Evolutionary conservation across 2,329 filamentous ascomycete species (phyloP), one percentile per base, ranked within the genome.

Genomic region (Penicillium psychrosexuale): DNA sequence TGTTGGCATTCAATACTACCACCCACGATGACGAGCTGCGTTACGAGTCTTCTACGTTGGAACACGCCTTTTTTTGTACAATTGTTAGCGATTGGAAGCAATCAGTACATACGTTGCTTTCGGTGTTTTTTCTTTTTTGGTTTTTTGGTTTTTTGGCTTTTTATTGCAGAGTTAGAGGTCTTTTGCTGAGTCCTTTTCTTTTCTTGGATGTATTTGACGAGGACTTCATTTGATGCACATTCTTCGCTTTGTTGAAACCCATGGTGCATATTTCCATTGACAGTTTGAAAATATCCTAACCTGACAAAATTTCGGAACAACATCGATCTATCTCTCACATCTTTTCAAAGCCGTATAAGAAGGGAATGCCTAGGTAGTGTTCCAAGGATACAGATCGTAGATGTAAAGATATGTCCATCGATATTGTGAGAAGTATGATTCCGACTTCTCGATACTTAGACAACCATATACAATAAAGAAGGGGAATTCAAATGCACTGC

Each of bases 401-500:
- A 24, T 24, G 22, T 15, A 22, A 30, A 8, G 34, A 48, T 12
- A 22, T 13, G 28, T 45, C 17, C 5, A 33, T 31, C 12, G 28
- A 19, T 22, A 27, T n/a, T 17, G 19, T 5, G 22, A 12, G 17
- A 38, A 22, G n/a, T 13, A 47, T 9, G 6, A 27, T n/a, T 36
- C 15, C 1, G 39, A 15, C 2, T 9, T n/a, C 28, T 42, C 13
- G 4, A 7, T 39, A 27, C 2, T 46, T 34, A 22, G 31, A 46
- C 17, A 43, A 11, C 5, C 15, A 53, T 53, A 17, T 22, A 34
- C 28, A 39, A 33, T 30, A n/a, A 27, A 31, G 15, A 48, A 12
- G 5, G 6, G 27, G 27, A 56, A 45, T 50, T 47, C 37, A 36
- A 58, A 61, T 60, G 60, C 58, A 60, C 40, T 52, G 49, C 44